Evolutionary conservation across 306 rosid species (phyloP).

Genomic region (Citrullus amarus): DNA sequence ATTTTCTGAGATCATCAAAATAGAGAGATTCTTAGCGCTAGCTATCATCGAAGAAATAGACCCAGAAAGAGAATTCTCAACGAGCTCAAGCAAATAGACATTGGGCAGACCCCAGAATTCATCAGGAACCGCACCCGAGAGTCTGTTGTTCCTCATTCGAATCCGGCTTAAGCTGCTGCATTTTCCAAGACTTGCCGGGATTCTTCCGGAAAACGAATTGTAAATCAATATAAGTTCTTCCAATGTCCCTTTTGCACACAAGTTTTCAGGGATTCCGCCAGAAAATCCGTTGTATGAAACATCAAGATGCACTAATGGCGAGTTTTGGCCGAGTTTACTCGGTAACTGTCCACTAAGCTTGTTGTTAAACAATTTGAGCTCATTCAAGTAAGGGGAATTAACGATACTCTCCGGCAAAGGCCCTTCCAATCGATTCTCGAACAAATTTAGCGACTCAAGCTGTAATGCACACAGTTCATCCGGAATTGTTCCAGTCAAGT

Average conservation of each 20-base stretch:
- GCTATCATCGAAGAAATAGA: constrained; percentile 37
- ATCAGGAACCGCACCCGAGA: constrained; percentile 55
- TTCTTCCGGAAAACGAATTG: constrained; percentile 58
- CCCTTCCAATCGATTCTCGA: constrained; percentile 37
- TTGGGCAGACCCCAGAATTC: constrained; percentile 61
- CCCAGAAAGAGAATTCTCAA: constrained; percentile 50
- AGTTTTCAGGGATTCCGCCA: constrained; percentile 43
- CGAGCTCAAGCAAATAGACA: constrained; percentile 38
- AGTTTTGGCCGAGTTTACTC: constrained; percentile 38
- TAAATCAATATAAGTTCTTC: constrained; percentile 28
- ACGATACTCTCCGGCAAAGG: constrained; percentile 37
- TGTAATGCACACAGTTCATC: constrained; percentile 31
- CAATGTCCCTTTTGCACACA: constrained; percentile 37
- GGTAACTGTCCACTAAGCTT: constrained; percentile 43
- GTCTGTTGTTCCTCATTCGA: constrained; percentile 45
- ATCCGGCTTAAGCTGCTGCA: constrained; percentile 44
- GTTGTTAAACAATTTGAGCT: constrained; percentile 52
- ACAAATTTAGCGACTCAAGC: constrained; percentile 40
- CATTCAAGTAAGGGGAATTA: constrained; percentile 27
- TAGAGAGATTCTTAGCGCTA: constrained; percentile 37
- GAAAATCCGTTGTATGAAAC: constrained; percentile 42
- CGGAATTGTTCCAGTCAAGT: constrained; percentile 50
- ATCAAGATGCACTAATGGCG: constrained; percentile 30
- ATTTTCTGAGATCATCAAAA: constrained; percentile 38
- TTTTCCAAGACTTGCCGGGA: constrained; percentile 37